phyloP scores from a whole-genome alignment of 1,139 yeast genomes.

The Kodamaea sp. region DNA sequence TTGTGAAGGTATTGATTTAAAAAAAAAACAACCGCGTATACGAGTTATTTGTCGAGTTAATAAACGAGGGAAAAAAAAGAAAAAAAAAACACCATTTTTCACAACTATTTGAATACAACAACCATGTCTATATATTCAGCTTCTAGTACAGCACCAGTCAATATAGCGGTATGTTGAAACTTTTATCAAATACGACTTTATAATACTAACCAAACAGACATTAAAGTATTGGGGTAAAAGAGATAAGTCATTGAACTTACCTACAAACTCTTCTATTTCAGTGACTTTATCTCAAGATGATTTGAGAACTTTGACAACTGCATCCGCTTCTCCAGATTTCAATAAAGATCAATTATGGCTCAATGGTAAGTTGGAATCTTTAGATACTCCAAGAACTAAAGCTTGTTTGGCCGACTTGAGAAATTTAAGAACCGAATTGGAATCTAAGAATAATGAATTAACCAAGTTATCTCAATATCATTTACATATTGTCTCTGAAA shows the following conservation, averaged over 20 bases:
- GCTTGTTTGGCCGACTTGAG: slow-evolving; percentile 80
- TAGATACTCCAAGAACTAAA: slow-evolving; percentile 66
- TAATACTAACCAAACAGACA: slow-evolving; percentile 42
- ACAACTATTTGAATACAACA: not conserved
- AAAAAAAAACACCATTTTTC: not conserved
- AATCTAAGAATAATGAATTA: slow-evolving; percentile 43
- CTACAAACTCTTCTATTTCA: slow-evolving; percentile 93
- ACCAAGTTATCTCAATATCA: slow-evolving; percentile 63
- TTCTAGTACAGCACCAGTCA: slow-evolving; percentile 94
- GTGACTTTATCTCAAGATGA: slow-evolving; percentile 91
- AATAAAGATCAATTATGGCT: slow-evolving; percentile 71
- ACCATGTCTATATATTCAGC: slow-evolving; percentile 58
- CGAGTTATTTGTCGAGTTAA: not conserved
- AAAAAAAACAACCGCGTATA: not conserved
- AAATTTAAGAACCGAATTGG: slow-evolving; percentile 55
- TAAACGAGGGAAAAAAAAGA: slow-evolving; percentile 1
- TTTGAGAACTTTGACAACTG: slow-evolving; percentile 86
- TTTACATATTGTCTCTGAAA: slow-evolving; percentile 83
- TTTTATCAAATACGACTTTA: not conserved
- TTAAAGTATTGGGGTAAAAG: slow-evolving; percentile 98
- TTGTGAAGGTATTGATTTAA: not conserved
- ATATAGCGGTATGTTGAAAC: slow-evolving; percentile 70
- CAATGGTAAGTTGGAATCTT: slow-evolving; percentile 70
- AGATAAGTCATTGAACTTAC: slow-evolving; percentile 79
- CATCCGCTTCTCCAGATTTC: slow-evolving; percentile 60